Evolutionary conservation across 2,329 filamentous ascomycete genomes (phyloP).

Genomic region (Lasiodiplodia theobromae): DNA sequence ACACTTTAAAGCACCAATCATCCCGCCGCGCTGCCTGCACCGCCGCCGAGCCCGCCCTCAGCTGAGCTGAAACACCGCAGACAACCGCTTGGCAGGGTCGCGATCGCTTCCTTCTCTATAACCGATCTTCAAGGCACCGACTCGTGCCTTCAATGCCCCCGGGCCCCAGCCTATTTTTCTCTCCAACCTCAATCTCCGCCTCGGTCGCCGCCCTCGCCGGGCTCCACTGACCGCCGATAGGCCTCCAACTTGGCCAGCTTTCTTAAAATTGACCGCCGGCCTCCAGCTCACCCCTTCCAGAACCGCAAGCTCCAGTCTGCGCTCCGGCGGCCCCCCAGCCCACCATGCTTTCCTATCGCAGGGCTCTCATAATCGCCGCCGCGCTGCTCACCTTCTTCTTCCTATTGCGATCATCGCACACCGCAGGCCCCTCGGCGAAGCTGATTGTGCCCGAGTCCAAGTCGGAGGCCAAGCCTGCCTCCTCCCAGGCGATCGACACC

Average conservation of each 20-base stretch:
- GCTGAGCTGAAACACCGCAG: conserved; percentile 24
- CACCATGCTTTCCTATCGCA: conserved; percentile 79
- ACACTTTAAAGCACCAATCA: conserved; percentile 12
- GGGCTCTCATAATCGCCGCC: conserved; percentile 74
- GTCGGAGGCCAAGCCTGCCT: conserved; percentile 35
- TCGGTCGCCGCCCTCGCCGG: conserved; percentile 9
- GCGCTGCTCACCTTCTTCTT: conserved; percentile 74
- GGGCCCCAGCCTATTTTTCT: background rate
- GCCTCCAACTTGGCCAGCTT: conserved; percentile 17
- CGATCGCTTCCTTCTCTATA: conserved; percentile 9
- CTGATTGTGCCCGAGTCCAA: conserved; percentile 38
- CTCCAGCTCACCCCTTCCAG: conserved; percentile 4
- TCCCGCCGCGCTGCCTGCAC: conserved; percentile 13
- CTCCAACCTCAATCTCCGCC: conserved; percentile 15
- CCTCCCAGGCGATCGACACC: background rate
- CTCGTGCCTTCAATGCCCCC: conserved; percentile 13
- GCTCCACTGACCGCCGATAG: conserved; percentile 20
- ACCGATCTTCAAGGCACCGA: background rate
- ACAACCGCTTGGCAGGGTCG: conserved; percentile 23
- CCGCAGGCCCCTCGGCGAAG: conserved; percentile 37
- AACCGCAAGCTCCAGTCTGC: conserved; percentile 24
- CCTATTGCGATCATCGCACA: conserved; percentile 69
- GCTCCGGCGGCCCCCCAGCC: conserved; percentile 26
- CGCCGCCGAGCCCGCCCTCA: conserved; percentile 25
- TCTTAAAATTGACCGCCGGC: conserved; percentile 5